A percentile compares a stretch with the other conserved stretches of the same genome.
These are phyloP conservation scores for Leptographium galeiforme DNA, from an alignment of 2,329 filamentous ascomycete species.

Conservation along the genomic window DNA sequence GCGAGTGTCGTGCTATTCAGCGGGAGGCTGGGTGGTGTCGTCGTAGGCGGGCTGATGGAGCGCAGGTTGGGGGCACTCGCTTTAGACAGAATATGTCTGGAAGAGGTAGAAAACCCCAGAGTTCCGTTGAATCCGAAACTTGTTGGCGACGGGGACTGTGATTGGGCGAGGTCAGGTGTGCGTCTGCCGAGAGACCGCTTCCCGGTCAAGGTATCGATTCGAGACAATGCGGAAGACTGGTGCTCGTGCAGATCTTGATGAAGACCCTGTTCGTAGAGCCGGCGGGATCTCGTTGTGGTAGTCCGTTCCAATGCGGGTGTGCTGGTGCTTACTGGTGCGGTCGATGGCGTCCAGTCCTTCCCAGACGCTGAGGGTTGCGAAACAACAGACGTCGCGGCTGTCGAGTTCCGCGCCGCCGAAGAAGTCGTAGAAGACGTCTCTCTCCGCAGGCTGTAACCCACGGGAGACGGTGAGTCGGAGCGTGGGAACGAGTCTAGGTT, in stretches of 20 bases:
- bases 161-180: conserved; percentile 34
- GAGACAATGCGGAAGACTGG: conserved; percentile 60
- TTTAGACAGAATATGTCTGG: conserved; percentile 33
- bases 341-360: conserved; percentile 26
- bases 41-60: conserved; percentile 35
- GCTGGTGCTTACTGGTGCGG: conserved; percentile 1
- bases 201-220: conserved; percentile 65
- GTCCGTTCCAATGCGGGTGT: conserved; percentile 40
- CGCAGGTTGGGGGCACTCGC: conserved; percentile 58
- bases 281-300: conserved; percentile 50
- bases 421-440: conserved; percentile 82
- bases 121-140: conserved; percentile 28
- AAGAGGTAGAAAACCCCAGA: conserved; percentile 12
- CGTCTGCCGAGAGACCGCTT: conserved; percentile 39
- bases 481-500: conserved; percentile 26
- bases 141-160: conserved; percentile 32
- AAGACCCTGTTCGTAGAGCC: conserved; percentile 73
- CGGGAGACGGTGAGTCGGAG: conserved; percentile 42
- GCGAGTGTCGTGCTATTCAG: conserved; percentile 15
- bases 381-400: conserved; percentile 76
- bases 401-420: conserved; percentile 61
- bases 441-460: conserved; percentile 58
- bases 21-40: conserved; percentile 21
- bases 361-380: conserved; percentile 47
- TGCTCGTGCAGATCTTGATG: conserved; percentile 71